Base-by-base conservation (phyloP, 2,329 filamentous ascomycete species). In the Thyridium curvatum region DNA sequence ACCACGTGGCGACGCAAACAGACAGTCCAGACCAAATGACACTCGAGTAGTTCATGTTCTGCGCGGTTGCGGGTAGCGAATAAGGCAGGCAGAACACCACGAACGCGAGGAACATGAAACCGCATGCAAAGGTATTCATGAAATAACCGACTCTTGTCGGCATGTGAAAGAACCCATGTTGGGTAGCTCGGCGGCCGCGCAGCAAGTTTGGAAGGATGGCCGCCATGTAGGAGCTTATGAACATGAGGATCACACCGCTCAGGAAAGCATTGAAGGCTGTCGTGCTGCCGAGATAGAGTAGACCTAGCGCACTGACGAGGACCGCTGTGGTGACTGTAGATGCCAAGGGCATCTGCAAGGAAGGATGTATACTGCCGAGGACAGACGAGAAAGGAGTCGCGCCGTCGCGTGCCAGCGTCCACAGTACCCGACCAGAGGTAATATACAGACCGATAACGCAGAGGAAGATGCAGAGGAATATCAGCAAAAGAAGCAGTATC, bases 221-320 rank as follows among this genome's bases (percentile, higher is more conserved):
- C 1, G 76, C 74, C 3, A 82, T 62, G 52, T 82, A 86, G 0
- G 75, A 80, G 9, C 77, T 48, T 35, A 38, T 61, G 12, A 57
- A 62, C 8, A 62, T 49, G 0, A 63, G 52, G 21, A 64, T 62
- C 41, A 63, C 66, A 21, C 55, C 60, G 9, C 77, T 77, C 8
- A 84, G 73, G 18, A 86, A 75, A 0, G 81, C 81, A 32, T 75
- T 72, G 59, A 86, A 86, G 0, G 82, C 82, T 0, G 78, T 81
- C 1, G 67, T 71, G 43, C 68, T 78, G n/a, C 75, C 81, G 2
- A 86, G 69, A 46, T 84, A 84, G 33, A 86, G 79, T 32, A 66
- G 68, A 0, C 79, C 80, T 0, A 86, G 62, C 3, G 80, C 53
- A 0, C 77, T 77, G 1, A 64, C 54, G 2, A 67, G 46, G 0